These are phyloP conservation scores for Colletotrichum sp. DNA, from an alignment of 2,329 filamentous ascomycete genomes.

Conservation along the genomic window DNA sequence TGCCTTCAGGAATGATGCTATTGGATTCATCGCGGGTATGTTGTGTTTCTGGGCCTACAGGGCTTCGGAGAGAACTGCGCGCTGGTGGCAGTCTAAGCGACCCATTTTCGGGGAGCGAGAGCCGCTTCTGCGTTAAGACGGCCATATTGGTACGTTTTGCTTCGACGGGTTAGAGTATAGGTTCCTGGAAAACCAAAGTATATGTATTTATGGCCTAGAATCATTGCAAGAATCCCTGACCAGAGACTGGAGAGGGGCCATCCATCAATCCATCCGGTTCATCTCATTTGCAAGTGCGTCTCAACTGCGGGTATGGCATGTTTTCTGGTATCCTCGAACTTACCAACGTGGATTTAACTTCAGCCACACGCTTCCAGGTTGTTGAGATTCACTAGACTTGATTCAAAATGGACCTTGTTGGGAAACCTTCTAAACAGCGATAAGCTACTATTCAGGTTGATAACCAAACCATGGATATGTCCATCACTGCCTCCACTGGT, in stretches of 20 bases:
- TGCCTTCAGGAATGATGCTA: conserved; percentile 87
- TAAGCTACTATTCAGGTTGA: not conserved
- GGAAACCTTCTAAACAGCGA: not conserved
- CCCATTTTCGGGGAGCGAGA: conserved; percentile 30
- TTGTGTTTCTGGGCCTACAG: conserved; percentile 75
- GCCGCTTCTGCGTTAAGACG: conserved; percentile 28
- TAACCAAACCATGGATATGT: not conserved
- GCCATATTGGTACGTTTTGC: not conserved
- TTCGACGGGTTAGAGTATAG: not conserved
- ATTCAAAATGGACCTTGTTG: not conserved
- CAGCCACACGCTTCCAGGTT: not conserved
- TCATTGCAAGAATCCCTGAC: not conserved
- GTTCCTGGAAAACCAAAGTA: not conserved
- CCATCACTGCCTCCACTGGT: not conserved
- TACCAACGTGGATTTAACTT: not conserved
- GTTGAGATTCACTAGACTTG: not conserved
- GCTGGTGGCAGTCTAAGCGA: conserved; percentile 37
- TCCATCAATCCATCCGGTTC: not conserved
- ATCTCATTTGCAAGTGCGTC: not conserved
- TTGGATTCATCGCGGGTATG: conserved; percentile 85
- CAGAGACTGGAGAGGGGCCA: not conserved
- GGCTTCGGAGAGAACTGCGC: conserved; percentile 46
- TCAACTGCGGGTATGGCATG: not conserved
- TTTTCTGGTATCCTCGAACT: not conserved
- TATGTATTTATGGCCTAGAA: not conserved